phyloP scores from a whole-genome alignment of 2,329 filamentous ascomycete species.

The Apiospora pterosperma region DNA sequence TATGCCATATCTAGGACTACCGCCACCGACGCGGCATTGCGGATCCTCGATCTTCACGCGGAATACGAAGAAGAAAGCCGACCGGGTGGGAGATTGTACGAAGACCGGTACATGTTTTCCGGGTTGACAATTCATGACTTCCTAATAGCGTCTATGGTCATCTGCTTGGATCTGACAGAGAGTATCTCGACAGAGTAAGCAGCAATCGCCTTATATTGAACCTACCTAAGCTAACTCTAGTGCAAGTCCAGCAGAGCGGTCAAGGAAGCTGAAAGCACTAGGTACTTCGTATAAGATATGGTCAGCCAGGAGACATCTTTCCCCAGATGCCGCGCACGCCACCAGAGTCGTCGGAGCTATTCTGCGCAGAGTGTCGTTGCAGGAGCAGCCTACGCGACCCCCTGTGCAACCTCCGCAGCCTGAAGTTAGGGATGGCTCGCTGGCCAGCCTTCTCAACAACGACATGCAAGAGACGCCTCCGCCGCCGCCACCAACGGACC shows the following conservation, averaged over 20 bases:
- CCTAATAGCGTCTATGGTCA: slow-evolving; percentile 56
- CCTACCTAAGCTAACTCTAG: slow-evolving; percentile 12
- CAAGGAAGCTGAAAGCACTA: slow-evolving; percentile 33
- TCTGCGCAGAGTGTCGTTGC: slow-evolving; percentile 33
- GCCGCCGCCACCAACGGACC: slow-evolving; percentile 17
- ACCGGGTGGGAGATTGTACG: slow-evolving; percentile 47
- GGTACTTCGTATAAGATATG: slow-evolving; percentile 40
- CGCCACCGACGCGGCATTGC: slow-evolving; percentile 40
- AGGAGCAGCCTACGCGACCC: slow-evolving; percentile 17
- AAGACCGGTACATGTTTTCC: slow-evolving; percentile 51
- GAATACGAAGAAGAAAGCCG: slow-evolving; percentile 43
- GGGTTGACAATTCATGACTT: slow-evolving; percentile 54
- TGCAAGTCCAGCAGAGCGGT: slow-evolving; percentile 26
- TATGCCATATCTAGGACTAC: slow-evolving; percentile 37
- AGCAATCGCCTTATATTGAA: neutral
- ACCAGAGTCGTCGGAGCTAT: slow-evolving; percentile 40
- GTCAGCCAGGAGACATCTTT: slow-evolving; percentile 33
- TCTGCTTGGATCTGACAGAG: slow-evolving; percentile 49
- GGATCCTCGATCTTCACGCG: slow-evolving; percentile 42
- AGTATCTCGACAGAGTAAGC: slow-evolving; percentile 34
- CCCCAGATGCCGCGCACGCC: slow-evolving; percentile 40
- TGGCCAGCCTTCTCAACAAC: slow-evolving; percentile 29
- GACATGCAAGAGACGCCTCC: slow-evolving; percentile 20
- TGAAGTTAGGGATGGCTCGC: slow-evolving; percentile 26
- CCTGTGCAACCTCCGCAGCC: slow-evolving; percentile 18